phyloP scores from a whole-genome alignment of 1,139 yeast genomes.

The Geotrichum reessii region DNA sequence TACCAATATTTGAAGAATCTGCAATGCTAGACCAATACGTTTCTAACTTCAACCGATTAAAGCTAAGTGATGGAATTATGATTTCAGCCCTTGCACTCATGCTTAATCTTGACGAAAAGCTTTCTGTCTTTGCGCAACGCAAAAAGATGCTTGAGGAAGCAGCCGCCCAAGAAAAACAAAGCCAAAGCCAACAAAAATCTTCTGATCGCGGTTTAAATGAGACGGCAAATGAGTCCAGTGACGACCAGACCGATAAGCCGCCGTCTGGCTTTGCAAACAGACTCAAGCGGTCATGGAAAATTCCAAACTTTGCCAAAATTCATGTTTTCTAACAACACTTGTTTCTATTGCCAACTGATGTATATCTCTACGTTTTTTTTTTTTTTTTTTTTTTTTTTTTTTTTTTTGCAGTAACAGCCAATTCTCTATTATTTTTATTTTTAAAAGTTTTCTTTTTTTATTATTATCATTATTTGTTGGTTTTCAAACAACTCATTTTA shows the following conservation, averaged over 20 bases:
- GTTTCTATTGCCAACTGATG: too few relatives aligned
- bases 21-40: background rate
- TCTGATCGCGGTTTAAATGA: background rate
- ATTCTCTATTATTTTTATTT: too few relatives aligned
- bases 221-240: background rate
- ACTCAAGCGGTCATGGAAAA: background rate
- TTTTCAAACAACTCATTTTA: too few relatives aligned
- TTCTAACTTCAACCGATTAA: background rate
- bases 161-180: background rate
- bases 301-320: background rate
- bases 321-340: background rate
- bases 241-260: background rate
- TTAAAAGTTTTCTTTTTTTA: too few relatives aligned
- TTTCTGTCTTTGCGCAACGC: background rate
- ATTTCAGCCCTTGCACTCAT: slow-evolving; percentile 12
- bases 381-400: too few relatives aligned
- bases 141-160: background rate
- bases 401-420: too few relatives aligned
- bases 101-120: slow-evolving; percentile 14
- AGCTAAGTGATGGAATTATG: slow-evolving; percentile 6
- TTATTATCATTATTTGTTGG: background rate
- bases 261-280: background rate
- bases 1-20: background rate
- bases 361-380: too few relatives aligned
- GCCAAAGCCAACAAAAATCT: background rate